Base-by-base conservation (phyloP, 2,329 filamentous ascomycete species). In the Penicillium sp. region DNA sequence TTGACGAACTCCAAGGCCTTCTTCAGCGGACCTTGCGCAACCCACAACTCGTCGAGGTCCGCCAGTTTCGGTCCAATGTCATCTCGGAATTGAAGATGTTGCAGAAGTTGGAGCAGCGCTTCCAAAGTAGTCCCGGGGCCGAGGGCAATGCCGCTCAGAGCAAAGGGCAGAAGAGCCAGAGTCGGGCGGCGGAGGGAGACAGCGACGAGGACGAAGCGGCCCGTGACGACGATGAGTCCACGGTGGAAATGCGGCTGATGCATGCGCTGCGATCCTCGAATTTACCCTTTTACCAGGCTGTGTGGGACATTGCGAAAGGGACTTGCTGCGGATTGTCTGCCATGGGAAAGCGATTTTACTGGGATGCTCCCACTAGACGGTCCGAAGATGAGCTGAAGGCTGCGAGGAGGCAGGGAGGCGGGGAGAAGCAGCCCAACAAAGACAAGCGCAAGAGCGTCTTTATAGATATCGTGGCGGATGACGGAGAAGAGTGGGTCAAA, bases 401-500 rank as follows among this genome's bases (percentile, higher is more conserved):
- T n/a, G n/a, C 35, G 18, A 37, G 36, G 32, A 50, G 43, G 25
- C 34, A 45, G 35, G 27, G 26, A 40, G 46, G 26, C 39, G 53
- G 41, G 47, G 64, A 45, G 52, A 67, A 59, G 46, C 55, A 49
- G 37, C 49, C 55, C 2, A 70, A 67, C 39, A 66, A 66, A 41
- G 64, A 67, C 43, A 75, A 73, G 45, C 74, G 76, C 59, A 73
- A 70, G 33, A 75, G 73, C 51, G 79, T 79, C 1, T 68, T 80
- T 45, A 81, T 86, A 4, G 84, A 88, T 66, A 78, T 85, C 39
- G 78, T 87, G 26, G 76, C 80, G 1, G 72, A 80, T 47, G 76
- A 80, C 61, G 84, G 84, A 9, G 67, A 75, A 48, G 76, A 82
- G 57, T 88, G 84, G 84, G 76, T 83, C 46, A 86, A 86, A 63